Base-by-base conservation (phyloP, 73 alveolate genomes). In the Diophrys appendiculata region DNA sequence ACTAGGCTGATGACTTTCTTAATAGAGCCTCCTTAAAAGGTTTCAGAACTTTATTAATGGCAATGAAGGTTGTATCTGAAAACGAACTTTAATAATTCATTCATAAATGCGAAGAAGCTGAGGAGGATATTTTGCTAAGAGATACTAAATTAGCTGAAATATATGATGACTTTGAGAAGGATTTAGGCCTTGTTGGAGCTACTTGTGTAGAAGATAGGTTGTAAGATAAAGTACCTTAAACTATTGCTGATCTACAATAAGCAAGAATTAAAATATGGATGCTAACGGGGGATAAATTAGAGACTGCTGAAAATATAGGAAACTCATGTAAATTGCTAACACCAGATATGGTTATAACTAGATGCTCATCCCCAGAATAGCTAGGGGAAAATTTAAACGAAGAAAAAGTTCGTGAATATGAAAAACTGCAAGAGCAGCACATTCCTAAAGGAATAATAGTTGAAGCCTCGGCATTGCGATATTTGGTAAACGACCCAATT, bases 261-360 rank as follows among this genome's bases (percentile, higher is more conserved):
- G 95, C 98, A 1, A 95, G 96, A 29, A 95, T 97, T 30, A 96
- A 97, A 82, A 96, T 97, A 24, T 97, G 99, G 98, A 97, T 96
- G 97, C 88, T 97, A 13, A 97, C 99, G 29, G 99, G 99, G 54
- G 99, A 97, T 86, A 97, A 96, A 82, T 88, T 97, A 64, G 98
- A 97, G 65, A 97, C 98, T 54, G 98, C 99, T n/a, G 97, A 93
- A 88, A 97, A 97, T 86, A 95, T 97, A 25, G 99, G 98, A 25
- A 69, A 90, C 55, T 84, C 98, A 29, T 94, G 98, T 65, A 96
- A 94, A 52, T 65, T 96, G 72, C 70, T 94, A 52, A 82, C 81
- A 29, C 73, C 69, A 8, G 83, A 88, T 30, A 87, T 94, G 95
- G 77, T 77, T 18, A 72, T 94, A 5, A 43, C 30, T 29, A 65